Evolutionary conservation across 176 grass and related monocot species (phyloP).

Genomic region (Carex scoparia): DNA sequence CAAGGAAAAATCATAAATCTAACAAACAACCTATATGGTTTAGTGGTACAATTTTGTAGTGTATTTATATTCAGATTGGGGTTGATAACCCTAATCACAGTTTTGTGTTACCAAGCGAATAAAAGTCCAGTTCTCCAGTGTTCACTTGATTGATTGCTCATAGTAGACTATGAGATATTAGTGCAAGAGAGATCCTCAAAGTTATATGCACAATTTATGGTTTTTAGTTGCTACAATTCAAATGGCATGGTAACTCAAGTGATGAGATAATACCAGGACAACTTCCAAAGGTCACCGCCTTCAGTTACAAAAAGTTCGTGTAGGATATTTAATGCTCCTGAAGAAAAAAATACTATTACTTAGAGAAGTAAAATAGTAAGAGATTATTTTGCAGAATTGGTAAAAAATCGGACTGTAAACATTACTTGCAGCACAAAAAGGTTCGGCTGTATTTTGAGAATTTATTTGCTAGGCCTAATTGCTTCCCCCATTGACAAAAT

Average conservation of each 20-base stretch:
- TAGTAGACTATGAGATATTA: neutral
- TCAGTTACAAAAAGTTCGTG: neutral
- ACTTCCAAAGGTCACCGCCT: neutral
- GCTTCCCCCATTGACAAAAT: neutral
- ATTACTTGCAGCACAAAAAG: neutral
- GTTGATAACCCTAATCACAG: neutral
- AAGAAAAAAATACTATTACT: neutral
- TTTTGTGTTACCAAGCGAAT: neutral
- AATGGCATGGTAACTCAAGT: neutral
- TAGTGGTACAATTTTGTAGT: neutral
- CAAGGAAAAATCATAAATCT: neutral
- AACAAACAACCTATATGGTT: neutral
- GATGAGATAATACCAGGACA: neutral
- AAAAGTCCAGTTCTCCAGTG: neutral
- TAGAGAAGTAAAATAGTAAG: neutral
- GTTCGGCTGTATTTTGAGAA: neutral
- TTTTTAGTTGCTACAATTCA: neutral
- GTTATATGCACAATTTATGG: neutral
- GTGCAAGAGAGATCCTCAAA: neutral
- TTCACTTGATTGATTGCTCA: neutral
- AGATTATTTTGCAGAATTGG: neutral
- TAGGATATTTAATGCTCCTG: neutral
- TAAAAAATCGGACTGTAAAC: neutral
- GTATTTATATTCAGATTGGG: neutral
- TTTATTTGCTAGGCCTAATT: neutral